Percentiles rank a stretch among this genome's conserved stretches.
These are phyloP conservation scores for Candida insectorum DNA, from an alignment of 805 yeast species.

Conservation along the genomic window DNA sequence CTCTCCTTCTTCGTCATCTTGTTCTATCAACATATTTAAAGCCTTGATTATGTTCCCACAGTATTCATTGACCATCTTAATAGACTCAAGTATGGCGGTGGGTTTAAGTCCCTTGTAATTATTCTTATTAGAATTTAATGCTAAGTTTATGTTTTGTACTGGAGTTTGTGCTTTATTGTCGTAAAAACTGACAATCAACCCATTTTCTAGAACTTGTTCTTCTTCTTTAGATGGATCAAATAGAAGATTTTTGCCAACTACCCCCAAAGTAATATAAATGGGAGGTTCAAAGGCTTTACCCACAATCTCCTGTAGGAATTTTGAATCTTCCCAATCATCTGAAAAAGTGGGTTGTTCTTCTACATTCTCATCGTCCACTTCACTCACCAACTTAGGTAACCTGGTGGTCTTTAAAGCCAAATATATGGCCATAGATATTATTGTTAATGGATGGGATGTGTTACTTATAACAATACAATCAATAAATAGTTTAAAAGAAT, in stretches of 20 bases:
- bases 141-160: slow-evolving; percentile 62
- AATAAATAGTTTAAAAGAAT: slow-evolving; percentile 71
- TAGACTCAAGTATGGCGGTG: slow-evolving; percentile 46
- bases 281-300: slow-evolving; percentile 57
- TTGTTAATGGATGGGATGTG: slow-evolving; percentile 75
- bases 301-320: slow-evolving; percentile 33
- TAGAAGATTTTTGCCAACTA: slow-evolving; percentile 63
- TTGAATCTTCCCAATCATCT: slow-evolving; percentile 76
- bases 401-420: slow-evolving; percentile 77
- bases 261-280: slow-evolving; percentile 69
- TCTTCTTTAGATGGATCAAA: slow-evolving; percentile 90
- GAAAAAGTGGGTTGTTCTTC: slow-evolving; percentile 90
- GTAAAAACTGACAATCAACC: slow-evolving; percentile 70
- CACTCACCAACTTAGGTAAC: slow-evolving; percentile 69
- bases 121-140: slow-evolving; percentile 41
- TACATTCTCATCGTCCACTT: slow-evolving; percentile 65
- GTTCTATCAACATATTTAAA: slow-evolving; percentile 45
- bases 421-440: slow-evolving; percentile 76
- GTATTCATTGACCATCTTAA: slow-evolving; percentile 54
- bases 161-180: slow-evolving; percentile 71
- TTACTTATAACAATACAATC: slow-evolving; percentile 79
- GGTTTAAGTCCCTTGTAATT: slow-evolving; percentile 56
- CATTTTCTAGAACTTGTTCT: slow-evolving; percentile 83
- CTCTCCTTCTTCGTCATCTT: slow-evolving; percentile 30
- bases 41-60: slow-evolving; percentile 64